A percentile compares a stretch with the other conserved stretches of the same genome.
Conservation (phyloP, 345 rosid genomes). For the Brassica cretica region DNA sequence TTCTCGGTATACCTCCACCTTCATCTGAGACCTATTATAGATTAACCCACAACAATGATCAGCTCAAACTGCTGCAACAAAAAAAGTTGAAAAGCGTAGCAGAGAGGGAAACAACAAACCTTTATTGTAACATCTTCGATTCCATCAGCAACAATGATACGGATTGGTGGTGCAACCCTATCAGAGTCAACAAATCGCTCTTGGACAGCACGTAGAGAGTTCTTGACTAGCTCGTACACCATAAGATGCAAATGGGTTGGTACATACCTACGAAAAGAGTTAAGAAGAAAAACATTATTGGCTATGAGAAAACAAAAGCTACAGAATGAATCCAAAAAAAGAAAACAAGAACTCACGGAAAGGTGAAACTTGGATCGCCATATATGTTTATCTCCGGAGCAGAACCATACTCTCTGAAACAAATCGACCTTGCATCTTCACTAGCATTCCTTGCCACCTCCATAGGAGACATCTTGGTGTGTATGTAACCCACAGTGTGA, state of each 20-base stretch:
- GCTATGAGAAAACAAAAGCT: background rate
- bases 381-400: conserved; percentile 78
- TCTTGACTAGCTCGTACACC: conserved; percentile 95
- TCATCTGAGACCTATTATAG: conserved; percentile 78
- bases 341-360: conserved; percentile 64
- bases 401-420: conserved; percentile 86
- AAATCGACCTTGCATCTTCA: conserved; percentile 85
- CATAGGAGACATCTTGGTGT: conserved; percentile 95
- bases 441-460: conserved; percentile 83
- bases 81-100: background rate
- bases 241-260: conserved; percentile 91
- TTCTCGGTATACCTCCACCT: conserved; percentile 96
- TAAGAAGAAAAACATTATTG: background rate
- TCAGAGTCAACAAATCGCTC: conserved; percentile 78
- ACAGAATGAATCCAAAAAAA: background rate
- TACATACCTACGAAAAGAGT: conserved; percentile 57
- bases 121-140: conserved; percentile 94
- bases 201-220: conserved; percentile 93
- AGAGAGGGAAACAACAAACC: conserved; percentile 42
- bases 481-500: conserved; percentile 78
- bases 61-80: background rate
- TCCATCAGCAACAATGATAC: conserved; percentile 92
- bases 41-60: conserved; percentile 16
- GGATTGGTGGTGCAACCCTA: conserved; percentile 70
- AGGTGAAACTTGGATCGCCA: conserved; percentile 88